Evolutionary conservation across 306 rosid genomes (phyloP).

Genomic region (Dalbergia oliveri): DNA sequence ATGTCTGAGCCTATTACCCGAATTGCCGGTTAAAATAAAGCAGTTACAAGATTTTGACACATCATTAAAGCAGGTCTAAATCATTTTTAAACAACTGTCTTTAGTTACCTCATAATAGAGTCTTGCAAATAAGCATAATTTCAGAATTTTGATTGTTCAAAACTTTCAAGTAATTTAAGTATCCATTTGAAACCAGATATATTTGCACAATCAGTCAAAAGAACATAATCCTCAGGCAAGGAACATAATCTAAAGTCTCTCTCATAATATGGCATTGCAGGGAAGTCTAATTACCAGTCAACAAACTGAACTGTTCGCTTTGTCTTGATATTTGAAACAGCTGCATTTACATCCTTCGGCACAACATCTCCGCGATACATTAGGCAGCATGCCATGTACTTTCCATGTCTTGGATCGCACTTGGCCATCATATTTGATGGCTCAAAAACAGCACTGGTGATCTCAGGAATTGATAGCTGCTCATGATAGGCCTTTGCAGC

Average conservation of each 20-base stretch:
- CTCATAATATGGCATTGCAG: slow-evolving; percentile 1
- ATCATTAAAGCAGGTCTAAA: neutral
- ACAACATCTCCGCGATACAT: slow-evolving; percentile 89
- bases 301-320: slow-evolving; percentile 79
- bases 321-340: slow-evolving; percentile 74
- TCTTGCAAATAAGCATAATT: slow-evolving; percentile 17
- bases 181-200: neutral
- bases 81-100: neutral
- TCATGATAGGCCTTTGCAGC: slow-evolving; percentile 80
- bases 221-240: slow-evolving; percentile 18
- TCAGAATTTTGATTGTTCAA: neutral
- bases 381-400: slow-evolving; percentile 89
- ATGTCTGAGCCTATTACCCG: neutral
- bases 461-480: slow-evolving; percentile 80
- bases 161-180: slow-evolving; percentile 1
- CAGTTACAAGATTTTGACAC: neutral
- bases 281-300: slow-evolving; percentile 67
- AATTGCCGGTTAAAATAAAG: neutral
- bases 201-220: slow-evolving; percentile 1
- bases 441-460: slow-evolving; percentile 80
- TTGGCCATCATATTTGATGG: slow-evolving; percentile 87
- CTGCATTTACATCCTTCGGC: slow-evolving; percentile 81
- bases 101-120: slow-evolving; percentile 13
- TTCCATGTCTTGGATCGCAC: slow-evolving; percentile 88
- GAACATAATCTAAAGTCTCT: slow-evolving; percentile 5